Evolutionary conservation across 1,139 yeast genomes (phyloP).

Genomic region (Blastobotrys ciferrii): DNA sequence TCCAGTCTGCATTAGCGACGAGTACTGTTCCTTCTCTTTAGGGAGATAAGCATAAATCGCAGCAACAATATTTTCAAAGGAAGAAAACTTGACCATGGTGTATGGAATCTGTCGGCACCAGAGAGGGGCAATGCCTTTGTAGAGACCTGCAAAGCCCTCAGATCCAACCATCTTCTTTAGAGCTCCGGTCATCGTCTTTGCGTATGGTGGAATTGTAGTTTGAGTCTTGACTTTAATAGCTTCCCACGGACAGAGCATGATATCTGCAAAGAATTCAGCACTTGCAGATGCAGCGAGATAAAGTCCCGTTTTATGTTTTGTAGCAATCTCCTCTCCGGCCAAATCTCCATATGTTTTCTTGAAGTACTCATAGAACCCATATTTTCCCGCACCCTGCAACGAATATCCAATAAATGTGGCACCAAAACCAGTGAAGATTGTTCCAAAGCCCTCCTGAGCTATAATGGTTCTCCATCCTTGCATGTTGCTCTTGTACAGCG

Average conservation of each 20-base stretch:
- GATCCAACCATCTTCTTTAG: constrained; percentile 60
- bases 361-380: constrained; percentile 89
- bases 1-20: constrained; percentile 75
- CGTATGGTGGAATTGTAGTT: constrained; percentile 84
- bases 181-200: constrained; percentile 61
- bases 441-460: constrained; percentile 66
- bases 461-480: constrained; percentile 78
- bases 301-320: constrained; percentile 66
- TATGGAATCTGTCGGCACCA: constrained; percentile 96
- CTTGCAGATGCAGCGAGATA: constrained; percentile 84
- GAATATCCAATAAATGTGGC: constrained; percentile 92
- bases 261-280: constrained; percentile 89
- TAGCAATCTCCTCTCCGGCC: constrained; percentile 63
- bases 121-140: constrained; percentile 83
- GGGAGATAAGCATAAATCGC: constrained; percentile 30
- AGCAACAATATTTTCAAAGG: constrained; percentile 83
- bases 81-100: constrained; percentile 93
- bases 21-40: constrained; percentile 46
- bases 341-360: constrained; percentile 70
- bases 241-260: constrained; percentile 88
- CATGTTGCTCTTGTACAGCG: constrained; percentile 66
- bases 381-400: constrained; percentile 93
- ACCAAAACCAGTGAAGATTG: constrained; percentile 80
- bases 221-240: constrained; percentile 91
- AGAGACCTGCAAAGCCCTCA: constrained; percentile 69